Percentiles rank a stretch among this genome's conserved stretches.
These are phyloP conservation scores for Pseudopyricularia cyperi DNA, from an alignment of 2,329 filamentous ascomycete genomes.

Conservation along the genomic window DNA sequence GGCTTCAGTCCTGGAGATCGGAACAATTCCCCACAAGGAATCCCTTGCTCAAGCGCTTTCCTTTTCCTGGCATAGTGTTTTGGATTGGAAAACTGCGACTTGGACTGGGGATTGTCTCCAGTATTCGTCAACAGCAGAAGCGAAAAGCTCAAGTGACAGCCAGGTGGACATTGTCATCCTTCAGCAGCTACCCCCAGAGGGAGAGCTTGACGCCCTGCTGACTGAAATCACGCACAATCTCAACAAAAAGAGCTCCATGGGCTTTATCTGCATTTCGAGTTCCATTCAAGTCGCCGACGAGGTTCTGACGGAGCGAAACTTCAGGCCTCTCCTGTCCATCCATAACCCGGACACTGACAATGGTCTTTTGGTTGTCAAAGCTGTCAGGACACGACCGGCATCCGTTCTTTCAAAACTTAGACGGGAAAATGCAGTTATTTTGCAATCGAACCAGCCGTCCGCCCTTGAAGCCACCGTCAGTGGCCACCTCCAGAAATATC, in stretches of 20 bases:
- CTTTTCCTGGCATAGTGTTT: neutral
- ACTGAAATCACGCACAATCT: neutral
- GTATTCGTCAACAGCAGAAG: neutral
- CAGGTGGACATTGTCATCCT: neutral
- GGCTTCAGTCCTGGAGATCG: neutral
- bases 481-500: neutral
- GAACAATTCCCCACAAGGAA: neutral
- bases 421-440: neutral
- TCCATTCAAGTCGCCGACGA: neutral
- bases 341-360: neutral
- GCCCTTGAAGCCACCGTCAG: neutral
- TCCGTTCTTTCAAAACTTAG: neutral
- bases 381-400: neutral
- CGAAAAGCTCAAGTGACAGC: neutral
- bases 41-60: neutral
- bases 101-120: neutral
- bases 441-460: neutral
- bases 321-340: neutral
- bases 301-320: neutral
- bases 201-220: neutral
- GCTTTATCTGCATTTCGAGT: neutral
- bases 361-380: neutral
- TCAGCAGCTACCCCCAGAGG: neutral
- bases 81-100: neutral
- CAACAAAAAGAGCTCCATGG: neutral